phyloP scores from a whole-genome alignment of 2,329 filamentous ascomycete genomes.

The Rhexocercosporidium sp. region DNA sequence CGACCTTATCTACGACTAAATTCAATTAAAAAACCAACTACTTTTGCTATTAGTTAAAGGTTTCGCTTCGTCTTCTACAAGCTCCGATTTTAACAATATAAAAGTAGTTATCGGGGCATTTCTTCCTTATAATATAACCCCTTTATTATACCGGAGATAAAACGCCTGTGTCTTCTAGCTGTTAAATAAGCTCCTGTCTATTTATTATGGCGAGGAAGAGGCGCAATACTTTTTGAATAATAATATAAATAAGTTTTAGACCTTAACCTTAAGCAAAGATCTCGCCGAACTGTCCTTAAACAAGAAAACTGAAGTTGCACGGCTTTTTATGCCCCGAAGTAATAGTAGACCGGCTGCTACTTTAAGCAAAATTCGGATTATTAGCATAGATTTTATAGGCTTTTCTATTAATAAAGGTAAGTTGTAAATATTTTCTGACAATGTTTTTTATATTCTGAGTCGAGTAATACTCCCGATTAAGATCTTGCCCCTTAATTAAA shows the following conservation, averaged over 20 bases:
- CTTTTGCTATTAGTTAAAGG: not conserved
- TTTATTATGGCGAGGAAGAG: not conserved
- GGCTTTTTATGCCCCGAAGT: not conserved
- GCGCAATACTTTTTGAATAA: not conserved
- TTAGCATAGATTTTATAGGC: not conserved
- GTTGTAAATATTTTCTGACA: not conserved
- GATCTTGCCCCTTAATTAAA: not conserved
- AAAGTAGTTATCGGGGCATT: not conserved
- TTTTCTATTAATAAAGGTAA: not conserved
- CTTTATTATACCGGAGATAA: not conserved
- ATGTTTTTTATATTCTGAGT: not conserved
- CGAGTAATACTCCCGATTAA: not conserved
- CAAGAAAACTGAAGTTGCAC: not conserved
- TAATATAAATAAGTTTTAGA: not conserved
- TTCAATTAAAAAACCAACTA: not conserved
- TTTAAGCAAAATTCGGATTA: not conserved
- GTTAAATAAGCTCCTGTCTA: not conserved
- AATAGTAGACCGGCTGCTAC: not conserved
- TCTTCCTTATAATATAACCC: not conserved
- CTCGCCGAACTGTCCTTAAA: not conserved
- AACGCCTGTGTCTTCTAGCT: not conserved
- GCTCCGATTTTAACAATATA: not conserved
- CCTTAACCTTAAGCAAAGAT: not conserved
- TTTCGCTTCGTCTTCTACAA: not conserved
- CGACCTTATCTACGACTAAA: not conserved